phyloP scores from a whole-genome alignment of 2,329 filamentous ascomycete species.

The Sporothrix protearum region DNA sequence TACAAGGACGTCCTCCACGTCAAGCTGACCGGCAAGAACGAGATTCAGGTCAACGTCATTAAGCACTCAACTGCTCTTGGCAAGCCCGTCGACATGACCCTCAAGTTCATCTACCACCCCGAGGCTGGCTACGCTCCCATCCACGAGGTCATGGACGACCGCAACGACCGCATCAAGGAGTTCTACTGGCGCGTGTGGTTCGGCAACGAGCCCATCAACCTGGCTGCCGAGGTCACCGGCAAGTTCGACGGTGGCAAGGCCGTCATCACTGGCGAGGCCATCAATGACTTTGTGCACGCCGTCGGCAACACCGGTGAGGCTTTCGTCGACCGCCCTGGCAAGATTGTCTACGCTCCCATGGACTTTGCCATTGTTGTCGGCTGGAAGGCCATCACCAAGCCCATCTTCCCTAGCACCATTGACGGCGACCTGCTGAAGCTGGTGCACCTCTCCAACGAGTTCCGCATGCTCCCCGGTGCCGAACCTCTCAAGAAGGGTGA shows the following conservation, averaged over 20 bases:
- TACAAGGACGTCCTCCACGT: slow-evolving; percentile 86
- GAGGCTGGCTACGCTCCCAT: slow-evolving; percentile 98
- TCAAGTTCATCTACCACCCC: slow-evolving; percentile 90
- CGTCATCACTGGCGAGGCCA: slow-evolving; percentile 83
- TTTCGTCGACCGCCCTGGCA: slow-evolving; percentile 92
- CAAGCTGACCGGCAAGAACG: slow-evolving; percentile 67
- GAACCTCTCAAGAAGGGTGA: slow-evolving; percentile 95
- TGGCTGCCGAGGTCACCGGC: slow-evolving; percentile 79
- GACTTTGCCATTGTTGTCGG: slow-evolving; percentile 98
- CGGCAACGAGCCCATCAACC: slow-evolving; percentile 75
- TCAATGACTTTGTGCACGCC: slow-evolving; percentile 98
- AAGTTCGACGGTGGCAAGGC: slow-evolving; percentile 86
- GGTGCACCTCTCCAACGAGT: slow-evolving; percentile 93
- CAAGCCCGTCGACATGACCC: slow-evolving; percentile 74
- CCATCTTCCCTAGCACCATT: slow-evolving; percentile 94
- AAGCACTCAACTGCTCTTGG: slow-evolving; percentile 88
- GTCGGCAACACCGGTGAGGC: slow-evolving; percentile 97
- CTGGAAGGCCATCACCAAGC: slow-evolving; percentile 99
- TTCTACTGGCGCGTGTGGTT: slow-evolving; percentile 99
- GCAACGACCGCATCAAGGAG: slow-evolving; percentile 98
- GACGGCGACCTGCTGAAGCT: slow-evolving; percentile 95
- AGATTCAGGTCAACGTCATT: slow-evolving; percentile 85
- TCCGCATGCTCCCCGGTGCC: slow-evolving; percentile 96
- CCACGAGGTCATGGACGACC: slow-evolving; percentile 88
- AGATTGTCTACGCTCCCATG: slow-evolving; percentile 94